Base-by-base conservation (phyloP, 345 rosid species). In the Pistacia integerrima region DNA sequence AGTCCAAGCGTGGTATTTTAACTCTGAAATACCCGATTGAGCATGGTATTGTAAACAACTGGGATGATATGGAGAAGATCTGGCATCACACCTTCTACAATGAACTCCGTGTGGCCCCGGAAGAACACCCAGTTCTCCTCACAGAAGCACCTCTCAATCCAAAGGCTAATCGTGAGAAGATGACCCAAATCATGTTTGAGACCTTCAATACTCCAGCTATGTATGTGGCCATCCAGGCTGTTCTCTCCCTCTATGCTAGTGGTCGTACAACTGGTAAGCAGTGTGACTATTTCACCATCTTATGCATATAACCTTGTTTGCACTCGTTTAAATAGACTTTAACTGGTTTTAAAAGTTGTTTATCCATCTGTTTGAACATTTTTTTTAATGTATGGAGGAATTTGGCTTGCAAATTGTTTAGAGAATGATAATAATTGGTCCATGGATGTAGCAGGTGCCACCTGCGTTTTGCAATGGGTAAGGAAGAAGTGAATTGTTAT, bases 11-110 rank as follows among this genome's bases (percentile, higher is more conserved):
- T 64, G 94, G 94, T 71, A 90, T 88, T 76, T 71, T 86, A 81
- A 89, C 88, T 51, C 87, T 89, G 70, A 89, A 89, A 30, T 89
- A 89, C 68, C 93, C 91, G 4, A 88, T 90, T 44, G 91, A 90
- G 74, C 93, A 90, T 68, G 93, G 91, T 52, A 88, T 90, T 30
- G 91, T 90, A 25, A 86, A 77, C 81, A 90, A 86, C 63, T 90
- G 93, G 91, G 93, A 90, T 77, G 93, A 90, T 62, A 89, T 87
- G 90, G 90, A 87, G 76, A 89, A 87, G 84, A 89, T 85, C 28
- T 88, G 92, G 92, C 91, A 86, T 86, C 91, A 88, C 69, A 88
- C 91, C 68, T 88, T 86, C 83, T 86, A 86, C 76, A 86, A 86
- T 38, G 87, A 88, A 73, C 87, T 88, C 7, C 88, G 93, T 77